A percentile compares a stretch with the other conserved stretches of the same genome.
These are phyloP conservation scores for Yamadazyma olivae DNA, from an alignment of 805 yeast species.

Conservation along the genomic window DNA sequence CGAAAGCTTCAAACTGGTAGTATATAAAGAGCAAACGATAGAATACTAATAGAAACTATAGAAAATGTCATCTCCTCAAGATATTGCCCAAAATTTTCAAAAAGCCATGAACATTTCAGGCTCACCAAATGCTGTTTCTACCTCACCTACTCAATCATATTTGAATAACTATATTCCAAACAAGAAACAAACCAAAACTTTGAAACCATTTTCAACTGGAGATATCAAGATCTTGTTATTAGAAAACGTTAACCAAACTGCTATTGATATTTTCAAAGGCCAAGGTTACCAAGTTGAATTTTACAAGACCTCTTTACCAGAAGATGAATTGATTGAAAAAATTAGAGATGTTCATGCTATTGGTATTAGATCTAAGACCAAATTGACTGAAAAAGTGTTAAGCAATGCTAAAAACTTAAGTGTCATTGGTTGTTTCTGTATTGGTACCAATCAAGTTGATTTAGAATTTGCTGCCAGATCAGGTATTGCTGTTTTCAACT, in stretches of 20 bases:
- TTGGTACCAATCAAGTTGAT: slow-evolving; percentile 98
- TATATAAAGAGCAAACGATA: too few species aligned
- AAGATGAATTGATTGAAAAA: slow-evolving; percentile 91
- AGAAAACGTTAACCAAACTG: slow-evolving; percentile 93
- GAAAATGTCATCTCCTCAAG: slow-evolving; percentile 68
- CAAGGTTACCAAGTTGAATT: slow-evolving; percentile 98
- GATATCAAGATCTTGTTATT: slow-evolving; percentile 88
- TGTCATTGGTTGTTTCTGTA: slow-evolving; percentile 96
- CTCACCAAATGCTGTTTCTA: slow-evolving; percentile 71
- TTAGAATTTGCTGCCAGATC: slow-evolving; percentile 84
- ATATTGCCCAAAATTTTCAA: slow-evolving; percentile 60
- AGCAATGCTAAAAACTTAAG: slow-evolving; percentile 86
- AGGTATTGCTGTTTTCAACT: slow-evolving; percentile 96
- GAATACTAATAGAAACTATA: too few species aligned
- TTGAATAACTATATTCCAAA: slow-evolving; percentile 47
- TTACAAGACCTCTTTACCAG: slow-evolving; percentile 83
- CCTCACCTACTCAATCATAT: slow-evolving; percentile 79
- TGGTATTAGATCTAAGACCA: slow-evolving; percentile 97
- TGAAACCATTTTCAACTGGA: slow-evolving; percentile 94
- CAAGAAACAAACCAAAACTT: slow-evolving; percentile 57
- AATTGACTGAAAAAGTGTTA: slow-evolving; percentile 73
- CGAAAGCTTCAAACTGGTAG: too few species aligned
- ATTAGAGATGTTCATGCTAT: slow-evolving; percentile 92
- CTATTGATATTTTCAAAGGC: slow-evolving; percentile 74
- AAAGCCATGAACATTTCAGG: slow-evolving; percentile 50